Evolutionary conservation across 116 monocot genomes (phyloP).

Genomic region (Zostera marina): DNA sequence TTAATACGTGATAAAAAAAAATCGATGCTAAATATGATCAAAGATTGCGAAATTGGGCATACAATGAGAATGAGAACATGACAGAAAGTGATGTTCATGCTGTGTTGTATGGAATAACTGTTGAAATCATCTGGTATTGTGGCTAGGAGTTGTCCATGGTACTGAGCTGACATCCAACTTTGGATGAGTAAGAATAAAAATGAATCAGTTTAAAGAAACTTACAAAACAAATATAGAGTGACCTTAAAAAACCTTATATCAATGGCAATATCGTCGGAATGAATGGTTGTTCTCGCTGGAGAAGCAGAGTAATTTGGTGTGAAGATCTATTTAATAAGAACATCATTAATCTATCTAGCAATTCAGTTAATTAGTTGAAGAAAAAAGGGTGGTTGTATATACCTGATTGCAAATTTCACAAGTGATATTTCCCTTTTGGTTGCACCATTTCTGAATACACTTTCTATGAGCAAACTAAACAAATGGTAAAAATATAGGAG

Average conservation of each 20-base stretch:
- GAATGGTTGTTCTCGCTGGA: constrained; percentile 13
- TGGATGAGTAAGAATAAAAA: constrained; percentile 15
- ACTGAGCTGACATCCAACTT: constrained; percentile 49
- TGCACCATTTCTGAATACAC: constrained; percentile 93
- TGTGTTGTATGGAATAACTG: constrained; percentile 42
- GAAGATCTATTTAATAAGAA: constrained; percentile 41
- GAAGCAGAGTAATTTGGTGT: constrained; percentile 56
- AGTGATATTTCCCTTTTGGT: constrained; percentile 66
- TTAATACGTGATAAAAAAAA: too few relatives aligned
- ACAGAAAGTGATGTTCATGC: constrained; percentile 51
- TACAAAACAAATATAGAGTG: too few relatives aligned
- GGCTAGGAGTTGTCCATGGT: constrained; percentile 54
- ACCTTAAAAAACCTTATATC: constrained; percentile 54
- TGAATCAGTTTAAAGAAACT: too few relatives aligned
- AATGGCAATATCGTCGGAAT: constrained; percentile 44
- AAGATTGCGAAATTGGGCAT: constrained; percentile 5
- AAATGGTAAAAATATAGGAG: background rate
- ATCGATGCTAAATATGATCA: background rate
- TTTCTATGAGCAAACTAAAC: constrained; percentile 86
- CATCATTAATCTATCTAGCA: background rate
- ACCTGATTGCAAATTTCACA: constrained; percentile 98
- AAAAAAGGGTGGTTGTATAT: background rate
- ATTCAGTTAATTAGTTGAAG: background rate
- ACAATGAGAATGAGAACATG: constrained; percentile 57
- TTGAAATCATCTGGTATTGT: constrained; percentile 67